A percentile compares a stretch with the other conserved stretches of the same genome.
These are phyloP conservation scores for Tephrocybe sp. DNA, from an alignment of 768 basidiomycete species.

Conservation along the genomic window DNA sequence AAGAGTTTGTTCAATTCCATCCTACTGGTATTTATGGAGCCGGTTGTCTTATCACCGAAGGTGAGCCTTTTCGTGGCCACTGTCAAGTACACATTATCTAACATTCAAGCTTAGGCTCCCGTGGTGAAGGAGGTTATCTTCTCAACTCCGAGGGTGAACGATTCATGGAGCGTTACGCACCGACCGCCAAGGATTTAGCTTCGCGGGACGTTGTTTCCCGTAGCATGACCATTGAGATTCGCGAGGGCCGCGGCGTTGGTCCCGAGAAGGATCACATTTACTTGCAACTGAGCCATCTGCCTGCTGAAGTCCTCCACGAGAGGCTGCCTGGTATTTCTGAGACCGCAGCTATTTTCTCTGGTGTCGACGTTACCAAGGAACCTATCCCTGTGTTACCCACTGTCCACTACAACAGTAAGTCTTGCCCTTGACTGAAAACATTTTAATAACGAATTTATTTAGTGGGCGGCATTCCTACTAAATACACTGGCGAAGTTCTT, in stretches of 20 bases:
- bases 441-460: slow-evolving; percentile 1
- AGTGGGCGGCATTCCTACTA: slow-evolving; percentile 99
- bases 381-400: slow-evolving; percentile 98
- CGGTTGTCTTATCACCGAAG: slow-evolving; percentile 98
- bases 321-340: slow-evolving; percentile 99
- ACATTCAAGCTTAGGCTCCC: slow-evolving; percentile 64
- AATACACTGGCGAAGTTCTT: slow-evolving; percentile 96
- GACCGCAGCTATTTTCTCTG: slow-evolving; percentile 97
- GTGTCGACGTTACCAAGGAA: slow-evolving; percentile 99
- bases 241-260: slow-evolving; percentile 98
- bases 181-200: slow-evolving; percentile 98
- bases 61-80: slow-evolving; percentile 35
- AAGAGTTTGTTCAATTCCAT: slow-evolving; percentile 99
- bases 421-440: neutral
- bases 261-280: slow-evolving; percentile 98
- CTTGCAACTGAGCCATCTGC: slow-evolving; percentile 95
- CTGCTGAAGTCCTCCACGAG: slow-evolving; percentile 93
- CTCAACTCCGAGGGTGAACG: slow-evolving; percentile 98
- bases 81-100: neutral
- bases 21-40: slow-evolving; percentile 99
- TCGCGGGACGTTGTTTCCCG: slow-evolving; percentile 99
- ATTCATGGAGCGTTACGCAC: slow-evolving; percentile 99
- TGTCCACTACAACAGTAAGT: slow-evolving; percentile 97
- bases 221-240: slow-evolving; percentile 98
- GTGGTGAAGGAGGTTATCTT: slow-evolving; percentile 98